Evolutionary conservation across 75 land plant species (phyloP).

Genomic region (Isoetes taiwanensis): DNA sequence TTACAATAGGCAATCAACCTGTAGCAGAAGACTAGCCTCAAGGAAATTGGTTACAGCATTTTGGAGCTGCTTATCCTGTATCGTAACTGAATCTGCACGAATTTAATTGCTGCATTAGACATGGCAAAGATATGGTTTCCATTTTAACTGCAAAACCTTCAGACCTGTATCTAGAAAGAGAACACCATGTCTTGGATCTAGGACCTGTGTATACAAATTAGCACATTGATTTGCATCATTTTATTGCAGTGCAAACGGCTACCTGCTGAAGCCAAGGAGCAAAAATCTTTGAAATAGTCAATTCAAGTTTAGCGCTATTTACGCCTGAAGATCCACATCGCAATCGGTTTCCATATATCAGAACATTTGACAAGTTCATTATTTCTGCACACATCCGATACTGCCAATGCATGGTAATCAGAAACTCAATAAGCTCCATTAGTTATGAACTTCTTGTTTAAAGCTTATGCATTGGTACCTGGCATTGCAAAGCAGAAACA

Average conservation of each 20-base stretch:
- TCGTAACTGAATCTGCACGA: conserved; percentile 36
- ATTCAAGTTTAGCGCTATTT: conserved; percentile 38
- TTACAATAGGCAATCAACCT: not conserved
- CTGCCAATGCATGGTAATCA: conserved; percentile 26
- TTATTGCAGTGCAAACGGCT: not conserved
- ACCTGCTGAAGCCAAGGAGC: conserved; percentile 51
- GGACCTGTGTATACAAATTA: conserved; percentile 29
- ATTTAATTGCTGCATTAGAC: not conserved
- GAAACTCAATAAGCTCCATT: not conserved
- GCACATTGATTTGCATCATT: not conserved
- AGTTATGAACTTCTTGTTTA: not conserved
- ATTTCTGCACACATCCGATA: conserved; percentile 85
- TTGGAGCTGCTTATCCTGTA: conserved; percentile 29
- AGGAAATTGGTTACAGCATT: conserved; percentile 41
- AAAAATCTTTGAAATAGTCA: too few relatives aligned
- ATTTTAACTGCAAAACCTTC: too few relatives aligned
- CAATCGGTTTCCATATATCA: conserved; percentile 74
- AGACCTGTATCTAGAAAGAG: conserved; percentile 65
- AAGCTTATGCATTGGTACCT: conserved; percentile 24
- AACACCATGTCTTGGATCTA: conserved; percentile 41
- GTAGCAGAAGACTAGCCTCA: conserved; percentile 24
- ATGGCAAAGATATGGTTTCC: not conserved
- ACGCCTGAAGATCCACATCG: conserved; percentile 64
- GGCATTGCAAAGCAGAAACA: conserved; percentile 67
- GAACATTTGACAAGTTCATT: conserved; percentile 61